phyloP scores from a whole-genome alignment of 78 protist genomes.

The Dictyostelium discoideum region DNA sequence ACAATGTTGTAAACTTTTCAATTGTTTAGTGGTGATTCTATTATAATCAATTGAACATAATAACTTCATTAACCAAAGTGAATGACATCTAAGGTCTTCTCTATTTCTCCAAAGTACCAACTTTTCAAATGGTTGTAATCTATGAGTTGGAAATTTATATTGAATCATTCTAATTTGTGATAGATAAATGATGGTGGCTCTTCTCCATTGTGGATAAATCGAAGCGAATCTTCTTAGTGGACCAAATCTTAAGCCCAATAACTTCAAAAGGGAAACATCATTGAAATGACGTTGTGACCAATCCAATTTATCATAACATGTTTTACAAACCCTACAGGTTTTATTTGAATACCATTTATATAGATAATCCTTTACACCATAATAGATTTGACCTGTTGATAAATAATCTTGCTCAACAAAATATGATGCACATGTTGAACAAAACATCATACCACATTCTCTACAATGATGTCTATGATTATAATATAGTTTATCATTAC shows the following conservation, averaged over 20 bases:
- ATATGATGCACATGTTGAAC: slow-evolving; percentile 13
- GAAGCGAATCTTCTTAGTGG: slow-evolving; percentile 25
- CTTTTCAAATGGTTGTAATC: slow-evolving; percentile 1
- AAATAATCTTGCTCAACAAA: not conserved
- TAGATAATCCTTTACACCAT: not conserved
- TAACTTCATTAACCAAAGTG: slow-evolving; percentile 55
- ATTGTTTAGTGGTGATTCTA: not conserved
- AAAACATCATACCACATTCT: slow-evolving; percentile 72
- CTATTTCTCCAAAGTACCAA: slow-evolving; percentile 69
- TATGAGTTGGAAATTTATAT: slow-evolving; percentile 32
- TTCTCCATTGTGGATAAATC: slow-evolving; percentile 38
- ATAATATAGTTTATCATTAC: not conserved
- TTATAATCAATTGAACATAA: slow-evolving; percentile 40
- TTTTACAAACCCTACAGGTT: slow-evolving; percentile 22
- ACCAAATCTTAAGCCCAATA: slow-evolving; percentile 31
- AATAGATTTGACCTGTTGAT: not conserved
- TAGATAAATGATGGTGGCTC: slow-evolving; percentile 14
- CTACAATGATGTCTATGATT: slow-evolving; percentile 61
- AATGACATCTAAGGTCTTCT: slow-evolving; percentile 39
- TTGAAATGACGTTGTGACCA: not conserved
- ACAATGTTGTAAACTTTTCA: not conserved
- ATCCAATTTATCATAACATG: not conserved
- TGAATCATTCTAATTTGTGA: slow-evolving; percentile 59
- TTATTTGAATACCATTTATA: slow-evolving; percentile 1
- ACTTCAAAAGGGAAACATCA: not conserved